phyloP scores from a whole-genome alignment of 2,329 filamentous ascomycete genomes.

The Tolypocladium endophyticum region DNA sequence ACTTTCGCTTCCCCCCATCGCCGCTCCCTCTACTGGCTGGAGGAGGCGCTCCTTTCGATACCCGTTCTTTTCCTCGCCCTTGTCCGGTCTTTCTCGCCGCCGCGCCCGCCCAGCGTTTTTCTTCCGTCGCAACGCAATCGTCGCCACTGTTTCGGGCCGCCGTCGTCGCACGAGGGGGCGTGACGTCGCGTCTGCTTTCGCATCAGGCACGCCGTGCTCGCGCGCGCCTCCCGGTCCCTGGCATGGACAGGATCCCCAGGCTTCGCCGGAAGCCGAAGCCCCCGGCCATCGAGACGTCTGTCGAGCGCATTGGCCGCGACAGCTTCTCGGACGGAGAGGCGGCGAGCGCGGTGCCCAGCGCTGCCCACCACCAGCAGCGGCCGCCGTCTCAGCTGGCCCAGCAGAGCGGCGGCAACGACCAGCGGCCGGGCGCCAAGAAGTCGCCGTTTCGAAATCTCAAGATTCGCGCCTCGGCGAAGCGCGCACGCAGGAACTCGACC shows the following conservation, averaged over 20 bases:
- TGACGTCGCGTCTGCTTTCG: not conserved
- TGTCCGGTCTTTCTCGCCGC: too few relatives aligned
- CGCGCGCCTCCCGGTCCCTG: not conserved
- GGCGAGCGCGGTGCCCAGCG: not conserved
- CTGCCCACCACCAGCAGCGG: constrained; percentile 6
- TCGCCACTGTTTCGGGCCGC: not conserved
- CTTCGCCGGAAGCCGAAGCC: constrained; percentile 33
- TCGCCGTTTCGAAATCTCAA: constrained; percentile 34
- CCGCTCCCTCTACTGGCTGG: not conserved
- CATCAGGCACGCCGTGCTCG: not conserved
- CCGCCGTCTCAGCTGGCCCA: constrained; percentile 1
- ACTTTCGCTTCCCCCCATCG: not conserved
- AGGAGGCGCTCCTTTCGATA: not conserved
- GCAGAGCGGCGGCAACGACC: not conserved
- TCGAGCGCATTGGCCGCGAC: constrained; percentile 22
- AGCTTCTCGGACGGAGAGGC: constrained; percentile 15
- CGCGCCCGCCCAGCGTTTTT: not conserved
- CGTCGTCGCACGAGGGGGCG: not conserved
- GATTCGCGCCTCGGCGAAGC: constrained; percentile 34
- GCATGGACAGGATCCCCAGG: constrained; percentile 32
- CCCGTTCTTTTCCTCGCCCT: not conserved
- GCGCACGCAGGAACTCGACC: constrained; percentile 31
- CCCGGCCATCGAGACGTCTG: constrained; percentile 29
- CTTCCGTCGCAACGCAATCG: not conserved
- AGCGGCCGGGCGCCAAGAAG: constrained; percentile 14